Conservation (phyloP, 495 filamentous ascomycete genomes). For the Penicillium lagena region DNA sequence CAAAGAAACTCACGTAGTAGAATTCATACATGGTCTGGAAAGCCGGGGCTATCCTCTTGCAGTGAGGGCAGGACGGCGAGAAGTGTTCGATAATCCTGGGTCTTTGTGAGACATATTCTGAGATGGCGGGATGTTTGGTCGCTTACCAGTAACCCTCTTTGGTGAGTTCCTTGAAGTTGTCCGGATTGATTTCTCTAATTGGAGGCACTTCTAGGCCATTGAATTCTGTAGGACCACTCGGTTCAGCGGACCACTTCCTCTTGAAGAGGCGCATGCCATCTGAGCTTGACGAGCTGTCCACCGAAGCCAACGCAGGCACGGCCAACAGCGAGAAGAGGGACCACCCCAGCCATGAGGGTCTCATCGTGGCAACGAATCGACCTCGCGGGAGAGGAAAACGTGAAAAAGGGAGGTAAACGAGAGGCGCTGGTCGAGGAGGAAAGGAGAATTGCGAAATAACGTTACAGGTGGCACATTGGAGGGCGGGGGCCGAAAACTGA, state of each 20-base stretch:
- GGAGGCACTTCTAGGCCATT: slow-evolving; percentile 76
- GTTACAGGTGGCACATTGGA: slow-evolving; percentile 35
- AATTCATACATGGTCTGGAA: slow-evolving; percentile 94
- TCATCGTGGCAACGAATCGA: slow-evolving; percentile 25
- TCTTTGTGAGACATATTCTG: neutral
- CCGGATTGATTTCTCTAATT: slow-evolving; percentile 54
- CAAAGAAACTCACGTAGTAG: slow-evolving; percentile 60
- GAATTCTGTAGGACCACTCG: slow-evolving; percentile 53
- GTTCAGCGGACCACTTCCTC: slow-evolving; percentile 6
- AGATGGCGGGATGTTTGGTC: neutral
- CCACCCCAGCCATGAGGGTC: slow-evolving; percentile 31
- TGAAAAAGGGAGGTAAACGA: slow-evolving; percentile 14
- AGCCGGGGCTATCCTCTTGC: slow-evolving; percentile 69
- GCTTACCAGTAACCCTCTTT: slow-evolving; percentile 60
- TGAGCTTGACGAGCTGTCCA: too few relatives aligned
- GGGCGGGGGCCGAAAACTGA: slow-evolving; percentile 10
- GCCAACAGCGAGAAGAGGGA: slow-evolving; percentile 37
- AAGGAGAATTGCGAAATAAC: neutral
- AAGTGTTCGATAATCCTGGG: slow-evolving; percentile 69
- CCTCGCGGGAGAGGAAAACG: neutral
- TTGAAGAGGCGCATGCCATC: neutral
- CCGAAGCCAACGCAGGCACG: slow-evolving; percentile 25
- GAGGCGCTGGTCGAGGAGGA: slow-evolving; percentile 16
- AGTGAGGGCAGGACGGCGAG: slow-evolving; percentile 76
- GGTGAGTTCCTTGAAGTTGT: slow-evolving; percentile 48